These are phyloP conservation scores for Cladophialophora carrionii DNA, from an alignment of 2,329 filamentous ascomycete species.

Conservation along the genomic window DNA sequence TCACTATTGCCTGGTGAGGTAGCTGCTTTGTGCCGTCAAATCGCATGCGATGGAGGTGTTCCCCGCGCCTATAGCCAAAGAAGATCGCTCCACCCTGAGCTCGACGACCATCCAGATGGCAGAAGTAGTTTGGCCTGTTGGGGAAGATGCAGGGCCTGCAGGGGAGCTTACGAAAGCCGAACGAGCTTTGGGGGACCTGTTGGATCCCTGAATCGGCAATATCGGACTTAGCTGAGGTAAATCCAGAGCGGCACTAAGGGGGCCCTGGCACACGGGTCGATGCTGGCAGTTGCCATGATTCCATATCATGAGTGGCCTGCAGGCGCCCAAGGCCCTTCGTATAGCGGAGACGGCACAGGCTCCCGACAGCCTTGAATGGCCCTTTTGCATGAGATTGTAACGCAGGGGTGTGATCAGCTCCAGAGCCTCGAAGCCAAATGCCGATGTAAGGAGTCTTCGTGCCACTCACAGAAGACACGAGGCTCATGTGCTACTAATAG, in stretches of 20 bases:
- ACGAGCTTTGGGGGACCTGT: not conserved
- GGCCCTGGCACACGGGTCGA: not conserved
- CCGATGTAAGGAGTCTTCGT: not conserved
- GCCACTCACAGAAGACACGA: not conserved
- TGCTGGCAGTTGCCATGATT: not conserved
- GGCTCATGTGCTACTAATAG: not conserved
- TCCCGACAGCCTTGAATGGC: not conserved
- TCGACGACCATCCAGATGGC: not conserved
- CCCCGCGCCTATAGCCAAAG: not conserved
- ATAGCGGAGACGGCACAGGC: not conserved
- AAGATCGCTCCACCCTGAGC: not conserved
- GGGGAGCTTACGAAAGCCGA: not conserved
- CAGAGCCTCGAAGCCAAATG: not conserved
- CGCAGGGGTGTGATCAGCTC: not conserved
- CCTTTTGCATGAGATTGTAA: not conserved
- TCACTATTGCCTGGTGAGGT: not conserved
- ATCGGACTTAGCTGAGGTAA: conserved; percentile 23
- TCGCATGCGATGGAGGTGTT: not conserved
- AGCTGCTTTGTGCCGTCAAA: not conserved
- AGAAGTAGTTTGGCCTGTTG: not conserved
- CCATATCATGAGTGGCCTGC: not conserved
- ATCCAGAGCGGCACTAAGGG: conserved; percentile 13
- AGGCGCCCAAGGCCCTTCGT: not conserved
- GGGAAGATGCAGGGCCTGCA: not conserved
- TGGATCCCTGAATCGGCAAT: conserved; percentile 14